Evolutionary conservation across 78 protist species (phyloP), one percentile per base, ranked within the genome.

Genomic region (Dictyostelium intermedium): DNA sequence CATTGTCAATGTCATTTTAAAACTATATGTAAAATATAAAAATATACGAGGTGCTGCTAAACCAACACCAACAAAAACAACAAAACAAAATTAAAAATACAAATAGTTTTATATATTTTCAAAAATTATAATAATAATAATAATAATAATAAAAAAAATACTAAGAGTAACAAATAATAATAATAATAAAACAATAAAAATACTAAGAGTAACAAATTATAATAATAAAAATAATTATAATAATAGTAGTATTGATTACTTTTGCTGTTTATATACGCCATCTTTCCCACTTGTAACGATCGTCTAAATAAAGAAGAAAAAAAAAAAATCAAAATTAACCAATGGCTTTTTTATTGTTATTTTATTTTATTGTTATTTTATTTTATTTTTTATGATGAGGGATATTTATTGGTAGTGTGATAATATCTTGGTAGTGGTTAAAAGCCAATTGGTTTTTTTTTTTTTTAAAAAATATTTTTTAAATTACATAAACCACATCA

Each of bases 1-100:
- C 20, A 66, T 78, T 80, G 93, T 89, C 3, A 89, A 89, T 80
- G 60, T 89, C 23, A 16, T 89, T 9, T 89, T 89, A 69, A 89
- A 69, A 34, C 27, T 76, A 4, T 76, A 76, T 76, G 60, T 76
- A 76, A 76, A 76, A 39, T 76, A 76, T 76, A 20, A 76, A 76
- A 39, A 76, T 39, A 39, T 5, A 13, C 82, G n/a, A 72, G 43
- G 34, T 25, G 73, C 1, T 63, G 34, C 32, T n/a, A 25, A 72
- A 77, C 4, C 23, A 77, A 30, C 47, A 16, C 4, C 80, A 27
- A 11, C 53, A 77, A 61, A 16, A 61, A 25, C 30, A 61, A 30
- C 37, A 27, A 69, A 69, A 69, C 32, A 32, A 14, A 30, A 70
- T 13, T 30, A 27, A 25, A 0, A 32, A 0, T 70, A 10, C 35